These are phyloP conservation scores for Podospora sp. DNA, from an alignment of 495 filamentous ascomycete genomes.

Conservation along the genomic window DNA sequence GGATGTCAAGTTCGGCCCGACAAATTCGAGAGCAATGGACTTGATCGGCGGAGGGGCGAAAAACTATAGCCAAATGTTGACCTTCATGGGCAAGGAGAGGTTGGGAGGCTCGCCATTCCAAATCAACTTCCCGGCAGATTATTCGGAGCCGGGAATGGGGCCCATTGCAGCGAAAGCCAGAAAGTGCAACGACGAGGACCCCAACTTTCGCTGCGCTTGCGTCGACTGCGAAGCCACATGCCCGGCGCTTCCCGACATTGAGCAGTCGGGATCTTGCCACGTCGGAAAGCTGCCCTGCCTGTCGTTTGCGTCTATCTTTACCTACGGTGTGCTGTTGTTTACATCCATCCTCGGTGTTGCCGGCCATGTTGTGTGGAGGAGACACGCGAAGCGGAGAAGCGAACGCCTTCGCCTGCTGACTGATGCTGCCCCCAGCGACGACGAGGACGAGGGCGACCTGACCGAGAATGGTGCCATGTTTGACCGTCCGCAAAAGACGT, in stretches of 20 bases:
- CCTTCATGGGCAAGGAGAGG: constrained; percentile 91
- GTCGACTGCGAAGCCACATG: constrained; percentile 88
- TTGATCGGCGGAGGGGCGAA: constrained; percentile 95
- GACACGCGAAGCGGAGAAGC: constrained; percentile 69
- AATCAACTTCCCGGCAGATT: constrained; percentile 82
- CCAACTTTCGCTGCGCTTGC: constrained; percentile 85
- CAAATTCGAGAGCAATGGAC: constrained; percentile 88
- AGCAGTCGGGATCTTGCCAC: constrained; percentile 67
- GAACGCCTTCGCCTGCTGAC: constrained; percentile 85
- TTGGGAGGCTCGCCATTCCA: constrained; percentile 91
- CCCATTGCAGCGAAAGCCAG: constrained; percentile 68
- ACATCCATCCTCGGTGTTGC: constrained; percentile 66
- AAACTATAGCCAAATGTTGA: constrained; percentile 80
- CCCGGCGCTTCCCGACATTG: constrained; percentile 73
- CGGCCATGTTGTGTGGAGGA: constrained; percentile 73
- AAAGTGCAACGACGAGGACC: constrained; percentile 84
- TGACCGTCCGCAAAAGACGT: constrained; percentile 71
- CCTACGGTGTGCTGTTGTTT: constrained; percentile 75
- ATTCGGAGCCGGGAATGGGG: constrained; percentile 64
- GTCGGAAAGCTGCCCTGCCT: constrained; percentile 87
- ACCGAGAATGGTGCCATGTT: constrained; percentile 68
- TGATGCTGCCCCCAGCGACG: constrained; percentile 79
- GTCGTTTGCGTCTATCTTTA: constrained; percentile 85
- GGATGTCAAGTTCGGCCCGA: constrained; percentile 94
- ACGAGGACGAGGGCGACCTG: constrained; percentile 85